Evolutionary conservation across 2,329 filamentous ascomycete genomes (phyloP), one percentile per base, ranked within the genome.

Genomic region (Lachnellula subtilissima): DNA sequence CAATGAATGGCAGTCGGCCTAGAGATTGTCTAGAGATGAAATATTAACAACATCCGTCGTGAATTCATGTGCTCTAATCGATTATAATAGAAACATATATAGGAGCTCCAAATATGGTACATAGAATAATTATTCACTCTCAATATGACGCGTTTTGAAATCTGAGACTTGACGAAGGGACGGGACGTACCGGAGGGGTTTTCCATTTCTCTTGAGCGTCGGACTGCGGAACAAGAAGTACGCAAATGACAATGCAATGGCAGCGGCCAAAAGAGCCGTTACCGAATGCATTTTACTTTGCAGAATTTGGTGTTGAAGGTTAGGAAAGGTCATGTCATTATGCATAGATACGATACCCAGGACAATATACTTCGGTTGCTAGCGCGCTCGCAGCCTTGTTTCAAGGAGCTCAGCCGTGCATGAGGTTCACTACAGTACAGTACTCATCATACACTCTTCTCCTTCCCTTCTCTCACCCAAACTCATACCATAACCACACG

Each of bases 1-100:
- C 84, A 4, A 78, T 72, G 2, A 86, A 56, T 0, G 83, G 84
- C 4, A 71, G 62, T 11, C 67, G 69, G 50, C 69, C 67, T 52
- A 67, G 64, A 35, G 69, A 65, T 19, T 62, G 59, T 57, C 69
- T 71, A 32, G 4, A 55, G 1, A n/a, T 15, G 8, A 25, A 50
- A 25, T 2, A 50, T 50, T 45, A 55, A 46, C 23, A 50, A 37
- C 23, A 14, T 23, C 11, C 19, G 23, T 28, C 32, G 48, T 23
- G 17, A 5, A 23, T 36, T 37, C 9, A 8, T 50, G 14, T 25
- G 17, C 19, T 12, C 3, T 7, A 49, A 17, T 15, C 15, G 8
- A 5, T 15, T 17, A 4, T 17, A 25, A 35, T 22, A 22, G 2
- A 17, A 12, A 35, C 25, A 49, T 28, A 49, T 49, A 12, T 32